Evolutionary conservation across 371 early-diverging fungal genomes (phyloP).

Genomic region (Circinella minor): DNA sequence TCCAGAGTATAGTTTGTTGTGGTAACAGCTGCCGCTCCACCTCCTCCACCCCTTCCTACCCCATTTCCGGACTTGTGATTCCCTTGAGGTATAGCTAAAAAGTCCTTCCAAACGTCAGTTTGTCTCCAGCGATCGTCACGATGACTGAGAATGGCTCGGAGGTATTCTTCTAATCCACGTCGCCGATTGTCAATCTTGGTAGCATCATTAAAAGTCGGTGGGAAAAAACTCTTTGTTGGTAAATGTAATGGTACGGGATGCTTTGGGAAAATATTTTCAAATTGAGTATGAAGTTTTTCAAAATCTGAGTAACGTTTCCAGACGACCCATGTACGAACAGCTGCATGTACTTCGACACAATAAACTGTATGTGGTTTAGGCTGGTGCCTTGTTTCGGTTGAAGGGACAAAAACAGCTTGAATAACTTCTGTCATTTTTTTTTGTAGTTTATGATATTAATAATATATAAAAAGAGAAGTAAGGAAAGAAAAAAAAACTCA

Average conservation of each 20-base stretch:
- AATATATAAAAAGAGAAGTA: neutral
- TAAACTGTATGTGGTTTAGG: conserved; percentile 76
- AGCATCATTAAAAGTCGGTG: conserved; percentile 59
- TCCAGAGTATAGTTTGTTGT: conserved; percentile 61
- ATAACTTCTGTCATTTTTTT: conserved; percentile 56
- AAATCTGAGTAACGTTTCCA: conserved; percentile 90
- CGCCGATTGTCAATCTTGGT: conserved; percentile 79
- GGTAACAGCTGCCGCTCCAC: conserved; percentile 23
- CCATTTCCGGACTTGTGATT: no score
- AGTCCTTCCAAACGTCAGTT: conserved; percentile 73
- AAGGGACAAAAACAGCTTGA: conserved; percentile 69
- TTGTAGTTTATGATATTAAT: no score
- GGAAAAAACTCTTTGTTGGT: conserved; percentile 73
- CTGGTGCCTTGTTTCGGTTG: conserved; percentile 58
- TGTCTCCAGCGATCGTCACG: conserved; percentile 81
- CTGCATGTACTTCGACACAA: conserved; percentile 72
- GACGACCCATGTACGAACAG: conserved; percentile 83
- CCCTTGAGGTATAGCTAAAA: conserved; percentile 66
- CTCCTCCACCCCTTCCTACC: conserved; percentile 33
- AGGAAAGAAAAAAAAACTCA: no score
- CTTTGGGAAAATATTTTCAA: conserved; percentile 59
- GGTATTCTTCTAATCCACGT: conserved; percentile 76
- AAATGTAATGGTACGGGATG: conserved; percentile 57
- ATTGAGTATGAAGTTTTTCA: conserved; percentile 59
- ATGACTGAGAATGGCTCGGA: conserved; percentile 71